These are phyloP conservation scores for Calonectria fujianensis DNA, from an alignment of 2,329 filamentous ascomycete species.

Conservation along the genomic window DNA sequence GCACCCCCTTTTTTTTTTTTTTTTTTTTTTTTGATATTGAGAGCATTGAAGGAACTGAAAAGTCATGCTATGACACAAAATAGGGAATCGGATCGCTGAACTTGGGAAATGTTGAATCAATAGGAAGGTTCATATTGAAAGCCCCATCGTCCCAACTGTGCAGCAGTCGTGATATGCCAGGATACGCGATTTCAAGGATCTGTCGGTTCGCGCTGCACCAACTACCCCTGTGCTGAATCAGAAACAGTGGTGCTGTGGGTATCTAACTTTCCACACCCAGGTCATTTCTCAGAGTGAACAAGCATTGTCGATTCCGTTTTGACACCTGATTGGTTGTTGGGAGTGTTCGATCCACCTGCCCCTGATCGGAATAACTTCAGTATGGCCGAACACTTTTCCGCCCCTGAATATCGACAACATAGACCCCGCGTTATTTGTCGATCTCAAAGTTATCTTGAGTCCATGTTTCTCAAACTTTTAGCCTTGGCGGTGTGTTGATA, in stretches of 20 bases:
- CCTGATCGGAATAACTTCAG: not conserved
- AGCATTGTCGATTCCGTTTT: not conserved
- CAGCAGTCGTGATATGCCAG: not conserved
- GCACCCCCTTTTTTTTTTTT: not conserved
- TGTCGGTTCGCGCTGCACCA: not conserved
- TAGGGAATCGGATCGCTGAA: not conserved
- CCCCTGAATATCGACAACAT: not conserved
- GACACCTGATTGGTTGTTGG: not conserved
- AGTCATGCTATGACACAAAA: not conserved
- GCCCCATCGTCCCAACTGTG: not conserved
- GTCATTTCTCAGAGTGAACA: not conserved
- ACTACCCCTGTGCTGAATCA: conserved; percentile 15
- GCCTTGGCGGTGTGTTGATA: not conserved
- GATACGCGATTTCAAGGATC: not conserved
- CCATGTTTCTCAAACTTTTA: not conserved
- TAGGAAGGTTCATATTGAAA: not conserved
- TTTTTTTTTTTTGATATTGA: not conserved
- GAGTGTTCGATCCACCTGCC: not conserved
- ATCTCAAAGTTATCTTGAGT: not conserved
- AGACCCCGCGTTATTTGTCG: not conserved
- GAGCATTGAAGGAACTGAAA: not conserved
- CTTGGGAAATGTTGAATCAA: not conserved
- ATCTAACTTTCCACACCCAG: not conserved
- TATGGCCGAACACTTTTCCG: not conserved
- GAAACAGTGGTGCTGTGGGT: not conserved